A percentile compares a stretch with the other conserved stretches of the same genome.
These are phyloP conservation scores for Ramicandelaber brevisporus DNA, from an alignment of 192 early-diverging fungal species.

Conservation along the genomic window DNA sequence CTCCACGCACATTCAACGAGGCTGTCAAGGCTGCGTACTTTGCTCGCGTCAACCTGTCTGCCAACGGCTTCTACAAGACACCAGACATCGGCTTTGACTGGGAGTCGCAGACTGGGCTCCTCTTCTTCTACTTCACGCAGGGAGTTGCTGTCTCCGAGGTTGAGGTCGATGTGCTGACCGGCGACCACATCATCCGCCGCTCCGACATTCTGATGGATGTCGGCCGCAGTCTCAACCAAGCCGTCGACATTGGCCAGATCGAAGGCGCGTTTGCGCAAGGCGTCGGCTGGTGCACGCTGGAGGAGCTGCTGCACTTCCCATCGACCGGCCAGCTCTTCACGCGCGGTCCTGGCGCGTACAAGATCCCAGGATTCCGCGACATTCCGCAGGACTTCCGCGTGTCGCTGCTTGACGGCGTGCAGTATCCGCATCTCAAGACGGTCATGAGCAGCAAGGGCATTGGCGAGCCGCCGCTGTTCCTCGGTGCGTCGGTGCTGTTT, in stretches of 20 bases:
- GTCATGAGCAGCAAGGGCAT: slow-evolving; percentile 64
- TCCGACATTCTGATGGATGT: slow-evolving; percentile 70
- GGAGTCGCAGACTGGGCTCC: slow-evolving; percentile 32
- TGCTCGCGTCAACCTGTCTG: slow-evolving; percentile 49
- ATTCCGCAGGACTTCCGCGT: slow-evolving; percentile 63
- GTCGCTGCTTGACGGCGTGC: slow-evolving; percentile 23
- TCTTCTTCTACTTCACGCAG: slow-evolving; percentile 66
- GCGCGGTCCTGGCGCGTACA: slow-evolving; percentile 64
- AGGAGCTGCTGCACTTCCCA: slow-evolving; percentile 54
- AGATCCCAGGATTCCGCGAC: slow-evolving; percentile 63
- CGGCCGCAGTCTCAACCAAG: slow-evolving; percentile 58
- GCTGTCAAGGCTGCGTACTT: slow-evolving; percentile 35
- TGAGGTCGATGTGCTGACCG: slow-evolving; percentile 64
- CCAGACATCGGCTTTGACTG: slow-evolving; percentile 57
- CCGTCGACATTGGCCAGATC: slow-evolving; percentile 74
- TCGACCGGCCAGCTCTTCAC: slow-evolving; percentile 45
- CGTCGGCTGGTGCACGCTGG: slow-evolving; percentile 60
- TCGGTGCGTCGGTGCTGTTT: slow-evolving; percentile 50
- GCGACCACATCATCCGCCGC: slow-evolving; percentile 41
- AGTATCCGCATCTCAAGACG: slow-evolving; percentile 30
- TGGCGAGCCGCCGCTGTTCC: slow-evolving; percentile 69
- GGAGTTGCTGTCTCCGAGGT: slow-evolving; percentile 60
- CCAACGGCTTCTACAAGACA: slow-evolving; percentile 64
- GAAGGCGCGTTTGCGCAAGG: slow-evolving; percentile 73
- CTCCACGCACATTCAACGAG: slow-evolving; percentile 25